Percentiles rank a stretch among this genome's conserved stretches.
phyloP scores from a whole-genome alignment of 1,284 basidiomycete genomes.

The Schizophyllum amplum region DNA sequence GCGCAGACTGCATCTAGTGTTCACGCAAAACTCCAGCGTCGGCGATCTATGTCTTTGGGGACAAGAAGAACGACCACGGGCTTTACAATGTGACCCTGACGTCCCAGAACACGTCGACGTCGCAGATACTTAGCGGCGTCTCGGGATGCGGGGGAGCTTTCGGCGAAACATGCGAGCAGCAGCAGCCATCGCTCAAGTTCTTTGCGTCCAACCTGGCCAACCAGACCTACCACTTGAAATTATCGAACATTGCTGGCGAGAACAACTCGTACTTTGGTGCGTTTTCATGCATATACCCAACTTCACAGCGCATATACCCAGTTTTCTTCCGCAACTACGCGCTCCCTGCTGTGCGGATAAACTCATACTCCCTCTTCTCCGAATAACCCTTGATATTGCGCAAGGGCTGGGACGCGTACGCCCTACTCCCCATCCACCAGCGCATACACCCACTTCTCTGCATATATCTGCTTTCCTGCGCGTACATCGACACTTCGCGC shows the following conservation, averaged over 20 bases:
- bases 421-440: no score
- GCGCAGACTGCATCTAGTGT: neutral
- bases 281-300: slow-evolving; percentile 5
- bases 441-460: no score
- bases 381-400: no score
- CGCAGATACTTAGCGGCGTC: slow-evolving; percentile 25
- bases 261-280: slow-evolving; percentile 34
- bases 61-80: slow-evolving; percentile 38
- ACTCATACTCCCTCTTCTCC: no score
- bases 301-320: no score
- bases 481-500: no score
- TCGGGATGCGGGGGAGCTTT: slow-evolving; percentile 36
- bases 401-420: no score
- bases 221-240: slow-evolving; percentile 25
- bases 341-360: no score
- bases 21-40: slow-evolving; percentile 21
- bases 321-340: no score
- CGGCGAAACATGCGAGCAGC: slow-evolving; percentile 33
- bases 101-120: slow-evolving; percentile 16
- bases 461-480: no score
- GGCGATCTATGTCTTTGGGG: slow-evolving; percentile 34
- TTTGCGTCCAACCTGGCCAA: slow-evolving; percentile 31
- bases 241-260: slow-evolving; percentile 29
- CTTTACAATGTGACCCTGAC: slow-evolving; percentile 26
- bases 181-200: slow-evolving; percentile 30